phyloP scores from a whole-genome alignment of 2,329 filamentous ascomycete genomes.

The Chrysoporthe cubensis region DNA sequence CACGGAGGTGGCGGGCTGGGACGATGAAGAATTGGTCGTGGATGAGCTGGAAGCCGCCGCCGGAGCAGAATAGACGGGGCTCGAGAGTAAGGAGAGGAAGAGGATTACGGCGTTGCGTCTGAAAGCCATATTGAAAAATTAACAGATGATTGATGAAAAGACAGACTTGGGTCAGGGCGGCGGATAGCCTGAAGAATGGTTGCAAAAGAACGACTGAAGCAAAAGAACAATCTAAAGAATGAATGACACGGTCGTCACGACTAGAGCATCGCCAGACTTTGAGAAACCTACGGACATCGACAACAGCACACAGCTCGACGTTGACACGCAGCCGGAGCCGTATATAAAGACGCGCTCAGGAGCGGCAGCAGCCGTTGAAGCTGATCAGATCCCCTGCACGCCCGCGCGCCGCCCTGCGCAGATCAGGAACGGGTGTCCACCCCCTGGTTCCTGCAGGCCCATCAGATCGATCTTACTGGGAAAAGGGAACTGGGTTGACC shows the following conservation, averaged over 20 bases:
- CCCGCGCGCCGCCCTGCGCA: background rate
- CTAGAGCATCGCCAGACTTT: background rate
- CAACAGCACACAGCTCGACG: background rate
- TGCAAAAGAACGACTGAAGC: conserved; percentile 5
- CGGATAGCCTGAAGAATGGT: background rate
- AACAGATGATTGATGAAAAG: background rate
- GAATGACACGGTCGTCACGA: conserved; percentile 3
- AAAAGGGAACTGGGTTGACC: background rate
- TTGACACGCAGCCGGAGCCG: background rate
- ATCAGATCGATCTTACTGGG: background rate
- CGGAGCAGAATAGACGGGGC: background rate
- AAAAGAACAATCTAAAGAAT: conserved; percentile 11
- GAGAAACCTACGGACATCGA: background rate
- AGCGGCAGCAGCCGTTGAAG: background rate
- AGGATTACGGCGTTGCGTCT: background rate
- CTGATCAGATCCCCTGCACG: background rate
- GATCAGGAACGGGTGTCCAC: background rate
- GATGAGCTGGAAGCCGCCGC: background rate
- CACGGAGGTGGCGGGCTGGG: background rate
- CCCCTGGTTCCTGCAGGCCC: background rate
- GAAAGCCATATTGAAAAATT: background rate
- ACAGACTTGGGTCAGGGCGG: conserved; percentile 6
- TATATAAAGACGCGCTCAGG: background rate
- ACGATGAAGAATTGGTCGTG: background rate
- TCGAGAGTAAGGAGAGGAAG: background rate